These are phyloP conservation scores for Tolypocladium ophioglossoides DNA, from an alignment of 2,329 filamentous ascomycete genomes.

Conservation along the genomic window DNA sequence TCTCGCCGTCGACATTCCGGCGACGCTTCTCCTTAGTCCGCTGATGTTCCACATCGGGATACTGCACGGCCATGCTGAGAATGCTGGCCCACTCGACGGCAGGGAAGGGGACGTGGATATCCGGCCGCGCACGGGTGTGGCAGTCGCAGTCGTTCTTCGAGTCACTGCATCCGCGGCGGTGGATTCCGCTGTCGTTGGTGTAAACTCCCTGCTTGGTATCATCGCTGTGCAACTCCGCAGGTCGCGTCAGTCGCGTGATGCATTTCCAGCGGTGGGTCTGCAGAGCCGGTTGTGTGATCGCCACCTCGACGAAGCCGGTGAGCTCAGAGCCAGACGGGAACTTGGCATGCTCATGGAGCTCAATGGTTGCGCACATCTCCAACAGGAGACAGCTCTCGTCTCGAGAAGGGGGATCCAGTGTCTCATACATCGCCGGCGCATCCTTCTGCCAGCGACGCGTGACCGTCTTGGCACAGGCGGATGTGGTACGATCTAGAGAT, in stretches of 20 bases:
- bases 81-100: conserved; percentile 48
- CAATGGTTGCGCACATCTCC: conserved; percentile 51
- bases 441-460: conserved; percentile 45
- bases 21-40: conserved; percentile 26
- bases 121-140: conserved; percentile 31
- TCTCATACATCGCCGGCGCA: conserved; percentile 45
- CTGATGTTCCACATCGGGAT: conserved; percentile 32
- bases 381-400: conserved; percentile 46
- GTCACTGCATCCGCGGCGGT: conserved; percentile 41
- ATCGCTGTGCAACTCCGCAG: conserved; percentile 40
- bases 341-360: conserved; percentile 44
- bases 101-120: conserved; percentile 47
- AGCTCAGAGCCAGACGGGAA: conserved; percentile 51
- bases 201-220: conserved; percentile 33
- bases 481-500: conserved; percentile 42
- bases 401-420: conserved; percentile 35
- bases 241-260: conserved; percentile 46
- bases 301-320: conserved; percentile 48
- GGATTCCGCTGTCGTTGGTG: conserved; percentile 40
- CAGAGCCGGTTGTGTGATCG: conserved; percentile 41
- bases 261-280: conserved; percentile 51
- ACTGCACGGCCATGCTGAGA: conserved; percentile 44
- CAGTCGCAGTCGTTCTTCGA: conserved; percentile 40
- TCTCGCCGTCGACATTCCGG: conserved; percentile 20
- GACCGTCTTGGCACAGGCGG: conserved; percentile 43